Percentiles rank a stretch among this genome's conserved stretches.
Evolutionary conservation across 1,284 basidiomycete species (phyloP).

Genomic region (Athelia psychrophila): DNA sequence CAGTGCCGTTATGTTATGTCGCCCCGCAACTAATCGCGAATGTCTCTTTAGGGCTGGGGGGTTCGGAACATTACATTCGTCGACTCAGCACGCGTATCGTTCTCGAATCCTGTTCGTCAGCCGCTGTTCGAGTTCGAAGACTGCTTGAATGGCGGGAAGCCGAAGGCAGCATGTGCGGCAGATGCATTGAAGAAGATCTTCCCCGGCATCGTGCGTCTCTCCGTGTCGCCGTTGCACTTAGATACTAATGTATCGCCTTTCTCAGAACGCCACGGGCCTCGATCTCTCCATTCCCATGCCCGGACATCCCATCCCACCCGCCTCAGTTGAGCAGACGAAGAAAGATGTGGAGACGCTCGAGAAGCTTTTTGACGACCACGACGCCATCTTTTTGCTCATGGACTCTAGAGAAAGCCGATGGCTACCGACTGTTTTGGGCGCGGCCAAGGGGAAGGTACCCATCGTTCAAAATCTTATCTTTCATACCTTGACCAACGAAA

Average conservation of each 20-base stretch:
- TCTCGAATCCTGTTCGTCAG: conserved; percentile 96
- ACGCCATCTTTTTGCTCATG: conserved; percentile 94
- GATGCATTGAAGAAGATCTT: conserved; percentile 86
- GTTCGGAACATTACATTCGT: conserved; percentile 91
- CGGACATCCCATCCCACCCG: conserved; percentile 82
- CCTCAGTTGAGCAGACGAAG: conserved; percentile 54
- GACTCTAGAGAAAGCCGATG: conserved; percentile 95
- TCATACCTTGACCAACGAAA: too few species aligned
- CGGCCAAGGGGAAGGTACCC: conserved; percentile 77
- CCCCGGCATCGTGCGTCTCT: conserved; percentile 78
- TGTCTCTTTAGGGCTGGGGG: conserved; percentile 81
- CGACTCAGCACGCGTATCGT: conserved; percentile 89
- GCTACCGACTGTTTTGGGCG: conserved; percentile 89
- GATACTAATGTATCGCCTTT: too few species aligned
- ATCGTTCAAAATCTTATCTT: too few species aligned
- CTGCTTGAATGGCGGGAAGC: conserved; percentile 90
- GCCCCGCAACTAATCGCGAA: background rate
- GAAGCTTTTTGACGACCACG: conserved; percentile 78
- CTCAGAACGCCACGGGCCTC: conserved; percentile 77
- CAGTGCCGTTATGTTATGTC: too few species aligned
- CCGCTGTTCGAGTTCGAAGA: conserved; percentile 96
- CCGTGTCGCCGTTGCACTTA: background rate
- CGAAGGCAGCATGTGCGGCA: conserved; percentile 92
- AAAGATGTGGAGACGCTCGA: conserved; percentile 75
- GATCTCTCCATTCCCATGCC: conserved; percentile 93